Evolutionary conservation across 2,329 filamentous ascomycete genomes (phyloP).

Genomic region (Talaromyces islandicus): DNA sequence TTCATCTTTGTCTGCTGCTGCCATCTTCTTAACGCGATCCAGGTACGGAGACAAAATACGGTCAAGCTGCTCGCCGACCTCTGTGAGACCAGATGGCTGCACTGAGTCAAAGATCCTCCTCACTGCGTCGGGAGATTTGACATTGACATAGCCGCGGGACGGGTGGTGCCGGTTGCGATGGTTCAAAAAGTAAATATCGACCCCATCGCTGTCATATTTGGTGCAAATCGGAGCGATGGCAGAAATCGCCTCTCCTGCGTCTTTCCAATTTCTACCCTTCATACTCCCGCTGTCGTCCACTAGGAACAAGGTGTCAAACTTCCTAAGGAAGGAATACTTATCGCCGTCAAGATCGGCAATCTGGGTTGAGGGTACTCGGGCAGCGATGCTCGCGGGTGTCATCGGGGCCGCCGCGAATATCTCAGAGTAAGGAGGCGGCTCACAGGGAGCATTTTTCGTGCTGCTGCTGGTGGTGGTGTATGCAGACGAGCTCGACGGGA

Average conservation of each 20-base stretch:
- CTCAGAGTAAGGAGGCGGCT: conserved; percentile 6
- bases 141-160: conserved; percentile 56
- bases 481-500: background rate
- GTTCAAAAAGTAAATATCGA: conserved; percentile 91
- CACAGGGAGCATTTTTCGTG: background rate
- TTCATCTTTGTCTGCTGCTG: conserved; percentile 28
- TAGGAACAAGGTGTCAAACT: conserved; percentile 83
- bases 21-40: conserved; percentile 42
- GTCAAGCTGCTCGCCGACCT: conserved; percentile 66
- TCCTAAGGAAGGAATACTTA: conserved; percentile 66
- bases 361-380: background rate
- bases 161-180: conserved; percentile 40
- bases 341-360: conserved; percentile 46
- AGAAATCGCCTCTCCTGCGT: conserved; percentile 64
- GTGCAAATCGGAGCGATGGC: conserved; percentile 79
- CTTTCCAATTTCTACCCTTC: conserved; percentile 68
- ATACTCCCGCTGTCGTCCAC: conserved; percentile 93
- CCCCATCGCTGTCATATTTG: conserved; percentile 70
- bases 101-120: conserved; percentile 65
- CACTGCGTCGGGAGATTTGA: conserved; percentile 55
- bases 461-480: background rate
- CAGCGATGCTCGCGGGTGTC: background rate
- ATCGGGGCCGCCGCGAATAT: background rate
- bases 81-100: conserved; percentile 61
- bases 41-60: conserved; percentile 71